phyloP scores from a whole-genome alignment of 1,284 basidiomycete genomes.

The Coniophora puteana region DNA sequence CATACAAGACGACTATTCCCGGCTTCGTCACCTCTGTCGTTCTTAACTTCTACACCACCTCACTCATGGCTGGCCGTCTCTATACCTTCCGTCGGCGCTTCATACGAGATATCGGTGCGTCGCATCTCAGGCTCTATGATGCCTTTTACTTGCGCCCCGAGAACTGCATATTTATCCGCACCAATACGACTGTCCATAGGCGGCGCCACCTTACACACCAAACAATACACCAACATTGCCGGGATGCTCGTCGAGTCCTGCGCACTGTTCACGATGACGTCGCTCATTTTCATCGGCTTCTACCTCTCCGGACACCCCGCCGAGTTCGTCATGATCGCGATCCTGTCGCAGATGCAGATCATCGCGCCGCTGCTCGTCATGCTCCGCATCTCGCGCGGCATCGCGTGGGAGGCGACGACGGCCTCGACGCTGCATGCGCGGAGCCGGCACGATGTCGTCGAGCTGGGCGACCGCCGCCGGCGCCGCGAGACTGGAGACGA shows the following conservation, averaged over 20 bases:
- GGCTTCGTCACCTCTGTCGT: conserved; percentile 32
- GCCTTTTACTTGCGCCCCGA: neutral
- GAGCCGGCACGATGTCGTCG: no score
- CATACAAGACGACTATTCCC: conserved; percentile 18
- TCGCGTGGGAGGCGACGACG: no score
- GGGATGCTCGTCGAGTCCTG: conserved; percentile 25
- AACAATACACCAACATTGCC: conserved; percentile 21
- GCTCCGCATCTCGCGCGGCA: no score
- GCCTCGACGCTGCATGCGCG: no score
- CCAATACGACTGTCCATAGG: neutral
- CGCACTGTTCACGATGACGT: conserved; percentile 24
- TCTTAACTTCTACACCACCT: conserved; percentile 34
- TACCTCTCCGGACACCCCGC: conserved; percentile 17
- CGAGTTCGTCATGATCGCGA: conserved; percentile 23
- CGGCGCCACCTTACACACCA: conserved; percentile 12
- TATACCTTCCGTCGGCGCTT: conserved; percentile 26
- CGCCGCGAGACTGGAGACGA: no score
- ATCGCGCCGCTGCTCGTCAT: no score
- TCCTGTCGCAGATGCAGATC: conserved; percentile 28
- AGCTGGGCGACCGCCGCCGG: no score
- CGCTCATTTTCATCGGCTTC: conserved; percentile 21
- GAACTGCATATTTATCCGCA: conserved; percentile 3
- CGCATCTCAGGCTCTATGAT: no score
- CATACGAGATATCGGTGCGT: conserved; percentile 26
- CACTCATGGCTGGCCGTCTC: conserved; percentile 33